A percentile compares a stretch with the other conserved stretches of the same genome.
Conservation (phyloP, 495 filamentous ascomycete genomes). For the Darksidea phi region DNA sequence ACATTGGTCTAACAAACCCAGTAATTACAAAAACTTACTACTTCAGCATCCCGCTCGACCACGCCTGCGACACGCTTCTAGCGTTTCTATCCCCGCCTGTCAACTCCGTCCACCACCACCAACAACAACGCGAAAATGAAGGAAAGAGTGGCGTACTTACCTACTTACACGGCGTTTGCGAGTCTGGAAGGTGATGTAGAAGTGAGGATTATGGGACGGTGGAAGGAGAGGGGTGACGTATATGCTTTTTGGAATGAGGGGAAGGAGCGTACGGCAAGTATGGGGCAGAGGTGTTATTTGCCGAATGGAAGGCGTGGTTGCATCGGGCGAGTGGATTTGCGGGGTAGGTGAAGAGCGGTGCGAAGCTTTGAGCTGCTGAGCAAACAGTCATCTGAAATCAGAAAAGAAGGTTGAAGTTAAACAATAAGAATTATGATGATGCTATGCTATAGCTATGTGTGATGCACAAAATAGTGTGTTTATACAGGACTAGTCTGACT, state of each 20-base stretch:
- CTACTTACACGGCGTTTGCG: conserved; percentile 30
- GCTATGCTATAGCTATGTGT: neutral
- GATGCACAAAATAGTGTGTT: neutral
- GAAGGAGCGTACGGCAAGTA: conserved; percentile 16
- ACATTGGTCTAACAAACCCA: conserved; percentile 27
- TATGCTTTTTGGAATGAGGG: conserved; percentile 23
- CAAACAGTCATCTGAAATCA: neutral
- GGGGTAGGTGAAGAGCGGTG: neutral
- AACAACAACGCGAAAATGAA: conserved; percentile 1
- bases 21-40: conserved; percentile 36
- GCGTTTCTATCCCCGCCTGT: neutral
- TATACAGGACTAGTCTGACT: conserved; percentile 18
- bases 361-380: neutral
- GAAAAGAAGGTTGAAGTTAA: neutral
- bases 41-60: conserved; percentile 37
- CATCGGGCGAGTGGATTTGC: conserved; percentile 24
- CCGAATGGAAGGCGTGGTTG: conserved; percentile 38
- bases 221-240: conserved; percentile 28
- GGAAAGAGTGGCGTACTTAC: conserved; percentile 17
- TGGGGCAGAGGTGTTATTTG: conserved; percentile 34
- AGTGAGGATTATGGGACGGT: conserved; percentile 32
- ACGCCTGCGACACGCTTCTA: conserved; percentile 27
- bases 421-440: neutral
- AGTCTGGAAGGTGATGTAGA: conserved; percentile 32
- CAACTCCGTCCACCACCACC: conserved; percentile 6